Percentiles rank a stretch among this genome's conserved stretches.
These are phyloP conservation scores for Diplosphaera chodatii DNA, from an alignment of 139 green algal genomes.

Conservation along the genomic window DNA sequence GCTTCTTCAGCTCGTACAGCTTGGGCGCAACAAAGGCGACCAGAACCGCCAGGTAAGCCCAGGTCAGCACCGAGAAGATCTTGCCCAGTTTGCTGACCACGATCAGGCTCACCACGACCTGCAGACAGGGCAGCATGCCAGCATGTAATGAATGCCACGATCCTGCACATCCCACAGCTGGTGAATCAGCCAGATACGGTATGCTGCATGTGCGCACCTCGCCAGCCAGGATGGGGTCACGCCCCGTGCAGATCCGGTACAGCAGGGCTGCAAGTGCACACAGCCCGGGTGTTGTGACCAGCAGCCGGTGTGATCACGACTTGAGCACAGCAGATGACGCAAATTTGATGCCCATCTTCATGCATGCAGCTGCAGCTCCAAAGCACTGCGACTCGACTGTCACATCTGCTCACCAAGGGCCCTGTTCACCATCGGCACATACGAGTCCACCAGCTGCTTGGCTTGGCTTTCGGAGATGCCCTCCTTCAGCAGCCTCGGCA, in stretches of 20 bases:
- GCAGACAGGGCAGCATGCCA: too few species aligned
- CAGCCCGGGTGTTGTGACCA: too few species aligned
- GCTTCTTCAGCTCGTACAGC: slow-evolving; percentile 48
- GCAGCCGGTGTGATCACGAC: too few species aligned
- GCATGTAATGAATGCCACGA: background rate
- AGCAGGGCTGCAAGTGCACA: background rate
- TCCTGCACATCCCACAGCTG: background rate
- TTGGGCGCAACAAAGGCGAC: background rate
- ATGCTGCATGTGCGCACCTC: slow-evolving; percentile 7
- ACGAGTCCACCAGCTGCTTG: background rate
- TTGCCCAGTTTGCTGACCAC: too few species aligned
- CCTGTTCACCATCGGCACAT: background rate
- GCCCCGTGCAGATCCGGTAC: background rate
- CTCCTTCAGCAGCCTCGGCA: background rate
- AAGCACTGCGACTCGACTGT: too few species aligned
- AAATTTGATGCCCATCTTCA: too few species aligned
- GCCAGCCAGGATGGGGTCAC: slow-evolving; percentile 3
- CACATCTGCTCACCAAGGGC: background rate
- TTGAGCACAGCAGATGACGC: too few species aligned
- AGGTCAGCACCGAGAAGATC: slow-evolving; percentile 12
- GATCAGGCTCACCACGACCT: too few species aligned
- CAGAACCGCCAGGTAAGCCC: slow-evolving; percentile 12
- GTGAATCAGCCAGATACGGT: background rate
- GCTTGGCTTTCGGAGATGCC: background rate
- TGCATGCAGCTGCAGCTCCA: too few species aligned